Base-by-base conservation (phyloP, 495 filamentous ascomycete genomes). In the Delitschia confertaspora region DNA sequence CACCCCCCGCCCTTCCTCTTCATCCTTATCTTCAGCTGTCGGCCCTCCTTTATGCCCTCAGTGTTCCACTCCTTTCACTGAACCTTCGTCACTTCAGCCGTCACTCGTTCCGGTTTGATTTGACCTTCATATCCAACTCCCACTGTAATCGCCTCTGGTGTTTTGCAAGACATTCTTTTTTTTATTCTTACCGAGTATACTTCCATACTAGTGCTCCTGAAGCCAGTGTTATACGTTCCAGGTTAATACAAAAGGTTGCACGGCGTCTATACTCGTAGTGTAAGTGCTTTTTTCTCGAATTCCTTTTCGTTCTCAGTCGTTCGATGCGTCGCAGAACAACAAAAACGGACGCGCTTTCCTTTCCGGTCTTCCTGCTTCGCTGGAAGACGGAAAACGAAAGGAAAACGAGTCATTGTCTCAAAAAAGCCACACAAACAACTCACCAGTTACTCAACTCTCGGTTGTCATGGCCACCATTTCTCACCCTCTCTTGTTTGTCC, bases 61-160 rank as follows among this genome's bases (percentile, higher is more conserved):
- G 45, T 31, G 29, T 29, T 30, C 37, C n/a, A 14, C 17, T 49
- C 30, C n/a, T 31, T 34, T 26, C 41, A n/a, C 21, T 45, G 9
- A 29, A 18, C 16, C 19, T 40, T 26, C 22, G 21, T 42, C n/a
- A n/a, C n/a, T n/a, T n/a, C n/a, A n/a, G 33, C 34, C 33, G 33
- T 44, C 47, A 43, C 32, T 50, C 47, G 24, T 39, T 50, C 47
- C 25, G 33, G 45, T 23, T 42, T 20, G 8, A 19, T 36, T 21
- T 27, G 36, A 6, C 13, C 42, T 29, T 41, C 40, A 6, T 43
- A 10, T 10, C 21, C 25, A 14, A 16, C 24, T 17, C 16, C 4
- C 40, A 22, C 26, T n/a, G 16, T 33, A n/a, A n/a, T n/a, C n/a
- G n/a, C n/a, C 26, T 17, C 20, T 27, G 18, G 32, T 35, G 22